Evolutionary conservation across 176 grass and related monocot genomes (phyloP).

Genomic region (Pontederia paniculata): DNA sequence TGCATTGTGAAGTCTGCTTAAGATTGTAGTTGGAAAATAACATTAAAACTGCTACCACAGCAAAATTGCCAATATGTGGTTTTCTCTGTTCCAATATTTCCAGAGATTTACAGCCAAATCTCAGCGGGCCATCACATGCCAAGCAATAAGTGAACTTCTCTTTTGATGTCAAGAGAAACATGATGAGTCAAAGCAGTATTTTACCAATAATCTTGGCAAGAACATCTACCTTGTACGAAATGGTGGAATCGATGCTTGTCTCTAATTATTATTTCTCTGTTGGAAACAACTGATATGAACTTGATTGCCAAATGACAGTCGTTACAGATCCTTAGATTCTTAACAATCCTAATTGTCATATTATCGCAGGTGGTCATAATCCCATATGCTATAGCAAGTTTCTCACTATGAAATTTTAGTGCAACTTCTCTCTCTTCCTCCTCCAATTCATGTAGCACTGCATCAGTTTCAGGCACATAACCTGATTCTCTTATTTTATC

Average conservation of each 20-base stretch:
- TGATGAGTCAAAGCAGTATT: no score
- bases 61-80: no score
- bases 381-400: slow-evolving; percentile 49
- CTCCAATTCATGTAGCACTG: slow-evolving; percentile 54
- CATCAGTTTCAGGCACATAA: slow-evolving; percentile 44
- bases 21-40: no score
- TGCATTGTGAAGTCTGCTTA: no score
- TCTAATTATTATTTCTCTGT: slow-evolving; percentile 48
- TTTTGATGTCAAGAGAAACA: no score
- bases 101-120: no score
- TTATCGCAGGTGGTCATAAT: slow-evolving; percentile 26
- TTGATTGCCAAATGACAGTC: slow-evolving; percentile 68
- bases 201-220: slow-evolving; percentile 53
- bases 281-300: slow-evolving; percentile 41
- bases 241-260: slow-evolving; percentile 57
- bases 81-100: no score
- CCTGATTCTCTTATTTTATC: slow-evolving; percentile 38
- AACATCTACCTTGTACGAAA: slow-evolving; percentile 51
- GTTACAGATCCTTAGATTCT: slow-evolving; percentile 46
- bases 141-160: no score
- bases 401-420: slow-evolving; percentile 54
- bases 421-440: slow-evolving; percentile 60
- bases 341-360: slow-evolving; percentile 43
- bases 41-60: no score
- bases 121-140: no score